A percentile compares a stretch with the other conserved stretches of the same genome.
These are phyloP conservation scores for Thielaviopsis euricoi DNA, from an alignment of 2,329 filamentous ascomycete genomes.

Conservation along the genomic window DNA sequence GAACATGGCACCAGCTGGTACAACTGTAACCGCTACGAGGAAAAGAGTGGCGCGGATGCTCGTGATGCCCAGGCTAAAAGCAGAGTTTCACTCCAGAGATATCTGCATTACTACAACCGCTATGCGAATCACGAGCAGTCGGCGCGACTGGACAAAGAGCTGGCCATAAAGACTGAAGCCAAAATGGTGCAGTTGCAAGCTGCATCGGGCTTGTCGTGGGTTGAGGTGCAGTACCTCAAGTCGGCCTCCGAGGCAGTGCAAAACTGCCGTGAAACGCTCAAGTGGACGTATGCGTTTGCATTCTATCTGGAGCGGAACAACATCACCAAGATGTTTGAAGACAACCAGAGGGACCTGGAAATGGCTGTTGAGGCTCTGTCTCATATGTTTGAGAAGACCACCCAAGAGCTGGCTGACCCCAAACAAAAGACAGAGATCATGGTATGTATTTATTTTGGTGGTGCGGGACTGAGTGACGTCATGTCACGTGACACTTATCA, in stretches of 20 bases:
- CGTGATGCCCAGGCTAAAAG: constrained; percentile 85
- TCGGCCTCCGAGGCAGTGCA: constrained; percentile 85
- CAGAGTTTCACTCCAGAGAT: constrained; percentile 81
- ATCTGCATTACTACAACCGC: constrained; percentile 96
- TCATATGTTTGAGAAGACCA: constrained; percentile 98
- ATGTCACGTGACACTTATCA: background rate
- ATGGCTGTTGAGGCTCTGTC: constrained; percentile 92
- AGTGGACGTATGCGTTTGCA: constrained; percentile 98
- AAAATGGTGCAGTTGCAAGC: constrained; percentile 97
- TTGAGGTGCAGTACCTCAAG: constrained; percentile 94
- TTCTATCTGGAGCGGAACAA: constrained; percentile 97
- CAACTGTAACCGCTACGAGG: constrained; percentile 94
- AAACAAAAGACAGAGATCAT: constrained; percentile 96
- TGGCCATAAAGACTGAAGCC: constrained; percentile 91
- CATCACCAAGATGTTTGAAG: constrained; percentile 90
- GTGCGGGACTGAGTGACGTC: background rate
- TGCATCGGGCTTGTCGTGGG: constrained; percentile 93
- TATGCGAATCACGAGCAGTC: constrained; percentile 99
- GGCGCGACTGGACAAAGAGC: constrained; percentile 88
- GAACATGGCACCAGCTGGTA: constrained; percentile 99
- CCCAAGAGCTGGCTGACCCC: constrained; percentile 65
- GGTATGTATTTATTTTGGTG: constrained; percentile 17
- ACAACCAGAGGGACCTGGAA: constrained; percentile 96
- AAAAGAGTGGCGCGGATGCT: constrained; percentile 83
- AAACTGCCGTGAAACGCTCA: constrained; percentile 92